These are phyloP conservation scores for Verticillium isaacii DNA, from an alignment of 2,329 filamentous ascomycete genomes.

Conservation along the genomic window DNA sequence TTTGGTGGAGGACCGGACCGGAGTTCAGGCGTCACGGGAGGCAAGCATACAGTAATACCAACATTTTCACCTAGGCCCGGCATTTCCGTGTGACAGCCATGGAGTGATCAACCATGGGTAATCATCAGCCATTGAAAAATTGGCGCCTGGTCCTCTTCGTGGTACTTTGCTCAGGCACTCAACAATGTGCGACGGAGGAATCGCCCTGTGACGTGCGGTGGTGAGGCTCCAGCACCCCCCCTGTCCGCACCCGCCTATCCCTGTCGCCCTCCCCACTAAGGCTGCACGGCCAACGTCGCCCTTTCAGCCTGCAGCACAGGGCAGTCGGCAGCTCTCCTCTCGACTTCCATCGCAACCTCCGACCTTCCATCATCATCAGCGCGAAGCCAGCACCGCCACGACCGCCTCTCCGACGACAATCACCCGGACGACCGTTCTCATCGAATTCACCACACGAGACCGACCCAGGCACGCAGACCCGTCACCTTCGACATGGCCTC, in stretches of 20 bases:
- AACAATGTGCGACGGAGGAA: too few species aligned
- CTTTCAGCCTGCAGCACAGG: background rate
- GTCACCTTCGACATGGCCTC: slow-evolving; percentile 16
- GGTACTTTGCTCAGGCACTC: too few species aligned
- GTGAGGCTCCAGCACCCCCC: background rate
- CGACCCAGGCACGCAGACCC: background rate
- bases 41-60: too few species aligned
- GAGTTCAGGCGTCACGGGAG: too few species aligned
- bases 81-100: too few species aligned
- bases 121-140: too few species aligned
- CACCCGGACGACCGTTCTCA: background rate
- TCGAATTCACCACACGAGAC: background rate
- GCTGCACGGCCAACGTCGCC: background rate
- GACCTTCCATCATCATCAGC: background rate
- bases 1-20: too few species aligned
- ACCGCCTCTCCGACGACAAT: background rate
- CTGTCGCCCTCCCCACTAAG: background rate
- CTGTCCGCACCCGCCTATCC: background rate
- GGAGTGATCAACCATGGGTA: too few species aligned
- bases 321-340: background rate
- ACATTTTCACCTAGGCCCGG: too few species aligned
- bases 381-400: background rate
- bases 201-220: background rate
- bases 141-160: too few species aligned
- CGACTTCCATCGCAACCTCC: background rate